phyloP scores from a whole-genome alignment of 2,329 filamentous ascomycete genomes.

The Monosporascus sp. region DNA sequence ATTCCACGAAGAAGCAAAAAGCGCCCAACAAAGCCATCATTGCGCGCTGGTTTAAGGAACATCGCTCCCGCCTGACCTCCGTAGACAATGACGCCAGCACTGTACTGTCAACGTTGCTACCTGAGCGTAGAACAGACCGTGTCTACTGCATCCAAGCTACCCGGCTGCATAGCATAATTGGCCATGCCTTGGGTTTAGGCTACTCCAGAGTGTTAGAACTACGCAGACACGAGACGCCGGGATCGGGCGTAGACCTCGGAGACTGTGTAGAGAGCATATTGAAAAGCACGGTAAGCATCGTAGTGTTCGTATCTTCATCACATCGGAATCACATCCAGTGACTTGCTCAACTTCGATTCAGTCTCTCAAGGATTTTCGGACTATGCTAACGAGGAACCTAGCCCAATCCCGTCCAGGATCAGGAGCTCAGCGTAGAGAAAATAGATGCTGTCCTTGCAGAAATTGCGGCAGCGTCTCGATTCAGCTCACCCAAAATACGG shows the following conservation, averaged over 20 bases:
- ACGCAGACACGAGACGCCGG: constrained; percentile 53
- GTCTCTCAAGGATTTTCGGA: too few relatives aligned
- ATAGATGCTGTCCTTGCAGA: constrained; percentile 61
- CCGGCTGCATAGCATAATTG: constrained; percentile 62
- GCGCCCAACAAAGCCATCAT: constrained; percentile 34
- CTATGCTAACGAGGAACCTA: constrained; percentile 22
- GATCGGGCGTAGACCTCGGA: constrained; percentile 60
- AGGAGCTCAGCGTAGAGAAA: constrained; percentile 61
- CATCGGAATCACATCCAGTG: not conserved
- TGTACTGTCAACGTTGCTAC: constrained; percentile 70
- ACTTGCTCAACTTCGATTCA: not conserved
- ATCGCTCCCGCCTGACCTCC: constrained; percentile 54
- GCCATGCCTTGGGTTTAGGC: constrained; percentile 60
- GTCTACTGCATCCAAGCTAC: constrained; percentile 66
- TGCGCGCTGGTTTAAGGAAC: constrained; percentile 61
- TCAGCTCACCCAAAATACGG: constrained; percentile 62
- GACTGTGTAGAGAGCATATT: constrained; percentile 65
- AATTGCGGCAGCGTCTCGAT: constrained; percentile 63
- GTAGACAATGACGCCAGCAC: constrained; percentile 54
- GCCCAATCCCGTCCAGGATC: constrained; percentile 38
- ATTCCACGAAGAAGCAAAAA: constrained; percentile 27
- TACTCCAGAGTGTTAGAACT: constrained; percentile 56
- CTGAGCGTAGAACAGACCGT: constrained; percentile 69
- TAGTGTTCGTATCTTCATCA: not conserved
- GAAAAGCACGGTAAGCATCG: constrained; percentile 47